Percentiles rank a stretch among this genome's conserved stretches.
These are phyloP conservation scores for Oligophagozyma castellii DNA, from an alignment of 1,139 yeast species.

Conservation along the genomic window DNA sequence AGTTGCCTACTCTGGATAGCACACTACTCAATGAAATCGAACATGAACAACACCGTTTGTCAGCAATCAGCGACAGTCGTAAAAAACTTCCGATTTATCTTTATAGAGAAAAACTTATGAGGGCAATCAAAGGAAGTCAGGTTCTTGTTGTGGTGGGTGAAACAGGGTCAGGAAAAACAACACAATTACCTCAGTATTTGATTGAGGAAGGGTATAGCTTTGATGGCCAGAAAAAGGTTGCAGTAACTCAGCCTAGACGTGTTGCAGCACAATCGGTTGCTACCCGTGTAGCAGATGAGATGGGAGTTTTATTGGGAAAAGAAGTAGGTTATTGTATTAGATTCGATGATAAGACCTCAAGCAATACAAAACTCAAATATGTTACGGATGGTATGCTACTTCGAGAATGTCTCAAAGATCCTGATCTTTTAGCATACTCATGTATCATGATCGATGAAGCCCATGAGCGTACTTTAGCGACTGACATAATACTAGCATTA, in stretches of 20 bases:
- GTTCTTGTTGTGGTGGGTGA: slow-evolving; percentile 87
- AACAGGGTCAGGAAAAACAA: slow-evolving; percentile 95
- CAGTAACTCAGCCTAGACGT: slow-evolving; percentile 64
- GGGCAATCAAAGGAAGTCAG: slow-evolving; percentile 49
- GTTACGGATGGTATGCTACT: slow-evolving; percentile 90
- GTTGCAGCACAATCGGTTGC: slow-evolving; percentile 66
- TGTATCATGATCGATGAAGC: slow-evolving; percentile 95
- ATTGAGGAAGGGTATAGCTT: slow-evolving; percentile 66
- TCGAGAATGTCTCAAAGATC: slow-evolving; percentile 72
- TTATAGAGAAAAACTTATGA: slow-evolving; percentile 44
- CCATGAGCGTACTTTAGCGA: slow-evolving; percentile 86
- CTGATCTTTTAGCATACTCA: slow-evolving; percentile 51
- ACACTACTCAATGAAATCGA: slow-evolving; percentile 26
- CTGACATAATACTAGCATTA: slow-evolving; percentile 77
- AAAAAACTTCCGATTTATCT: slow-evolving; percentile 46
- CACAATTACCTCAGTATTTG: slow-evolving; percentile 82
- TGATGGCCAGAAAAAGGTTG: slow-evolving; percentile 37
- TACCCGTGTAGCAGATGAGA: slow-evolving; percentile 52
- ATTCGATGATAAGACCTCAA: slow-evolving; percentile 46
- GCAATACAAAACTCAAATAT: slow-evolving; percentile 49
- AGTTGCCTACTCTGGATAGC: too few relatives aligned
- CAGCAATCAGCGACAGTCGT: slow-evolving; percentile 28
- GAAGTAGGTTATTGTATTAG: slow-evolving; percentile 59
- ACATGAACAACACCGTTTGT: slow-evolving; percentile 31
- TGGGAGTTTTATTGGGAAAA: slow-evolving; percentile 42